Conservation (phyloP, 371 early-diverging fungal species). For the Globomyces sp. region DNA sequence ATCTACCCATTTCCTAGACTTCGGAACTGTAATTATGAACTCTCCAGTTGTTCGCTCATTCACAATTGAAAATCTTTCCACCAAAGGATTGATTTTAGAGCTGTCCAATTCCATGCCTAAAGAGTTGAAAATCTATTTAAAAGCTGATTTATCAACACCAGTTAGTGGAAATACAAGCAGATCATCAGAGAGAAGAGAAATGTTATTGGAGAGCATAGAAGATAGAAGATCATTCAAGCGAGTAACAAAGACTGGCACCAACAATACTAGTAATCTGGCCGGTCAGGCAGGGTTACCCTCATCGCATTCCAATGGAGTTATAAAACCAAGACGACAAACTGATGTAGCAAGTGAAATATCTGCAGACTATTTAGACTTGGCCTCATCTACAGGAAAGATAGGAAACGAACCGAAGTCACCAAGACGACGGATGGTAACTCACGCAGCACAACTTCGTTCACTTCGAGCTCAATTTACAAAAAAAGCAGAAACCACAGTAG, state of each 20-base stretch:
- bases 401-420: background rate
- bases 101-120: slow-evolving; percentile 65
- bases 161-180: slow-evolving; percentile 1
- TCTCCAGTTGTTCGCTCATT: slow-evolving; percentile 78
- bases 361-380: slow-evolving; percentile 47
- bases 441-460: background rate
- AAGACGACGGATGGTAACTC: background rate
- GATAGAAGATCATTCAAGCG: slow-evolving; percentile 30
- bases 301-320: background rate
- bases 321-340: slow-evolving; percentile 1
- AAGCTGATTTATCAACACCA: slow-evolving; percentile 13
- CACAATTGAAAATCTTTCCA: slow-evolving; percentile 79
- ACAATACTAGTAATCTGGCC: background rate
- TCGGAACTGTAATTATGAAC: slow-evolving; percentile 79
- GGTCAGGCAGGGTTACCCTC: background rate
- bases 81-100: slow-evolving; percentile 38
- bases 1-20: slow-evolving; percentile 87
- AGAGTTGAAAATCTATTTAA: slow-evolving; percentile 62
- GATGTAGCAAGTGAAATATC: slow-evolving; percentile 12
- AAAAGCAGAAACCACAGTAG: background rate
- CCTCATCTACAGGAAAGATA: slow-evolving; percentile 24
- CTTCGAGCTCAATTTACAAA: background rate
- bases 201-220: slow-evolving; percentile 40
- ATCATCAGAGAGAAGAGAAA: slow-evolving; percentile 32
- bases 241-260: background rate